Percentiles rank a stretch among this genome's conserved stretches.
Conservation (phyloP, 2,329 filamentous ascomycete species). For the Trichoderma hamatum region DNA sequence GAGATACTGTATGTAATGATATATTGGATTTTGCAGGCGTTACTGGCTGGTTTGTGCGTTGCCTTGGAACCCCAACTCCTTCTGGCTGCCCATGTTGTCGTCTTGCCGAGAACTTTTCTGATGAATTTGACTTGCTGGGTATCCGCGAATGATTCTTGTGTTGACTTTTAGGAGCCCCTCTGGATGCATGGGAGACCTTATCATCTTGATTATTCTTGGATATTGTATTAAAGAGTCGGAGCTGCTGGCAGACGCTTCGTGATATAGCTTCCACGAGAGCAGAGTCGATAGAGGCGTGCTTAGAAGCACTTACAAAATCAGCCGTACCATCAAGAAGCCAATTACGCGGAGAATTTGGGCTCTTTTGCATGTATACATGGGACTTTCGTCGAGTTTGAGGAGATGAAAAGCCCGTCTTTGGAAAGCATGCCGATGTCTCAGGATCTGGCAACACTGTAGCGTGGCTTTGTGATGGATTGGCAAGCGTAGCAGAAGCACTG, state of each 20-base stretch:
- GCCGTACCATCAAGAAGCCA: conserved; percentile 29
- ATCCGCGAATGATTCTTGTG: conserved; percentile 33
- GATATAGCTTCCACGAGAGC: conserved; percentile 50
- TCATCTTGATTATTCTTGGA: conserved; percentile 22
- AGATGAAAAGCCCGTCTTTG: background rate
- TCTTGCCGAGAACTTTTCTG: conserved; percentile 44
- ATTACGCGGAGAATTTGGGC: conserved; percentile 8
- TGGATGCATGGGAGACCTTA: background rate
- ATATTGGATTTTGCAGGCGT: conserved; percentile 45
- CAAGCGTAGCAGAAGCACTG: background rate
- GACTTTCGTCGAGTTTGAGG: background rate
- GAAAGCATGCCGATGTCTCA: background rate
- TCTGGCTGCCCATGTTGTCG: conserved; percentile 39
- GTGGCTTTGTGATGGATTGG: background rate
- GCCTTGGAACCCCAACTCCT: conserved; percentile 43
- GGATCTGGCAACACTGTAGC: background rate
- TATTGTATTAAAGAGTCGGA: conserved; percentile 44
- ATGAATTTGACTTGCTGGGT: conserved; percentile 47
- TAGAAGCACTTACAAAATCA: conserved; percentile 32
- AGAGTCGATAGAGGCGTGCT: conserved; percentile 42
- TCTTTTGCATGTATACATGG: background rate
- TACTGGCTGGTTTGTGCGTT: conserved; percentile 44
- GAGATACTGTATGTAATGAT: conserved; percentile 55
- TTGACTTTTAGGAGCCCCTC: background rate
- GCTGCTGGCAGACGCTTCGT: conserved; percentile 50